Conservation (phyloP, 768 basidiomycete genomes). For the Asterophora lycoperdoides region DNA sequence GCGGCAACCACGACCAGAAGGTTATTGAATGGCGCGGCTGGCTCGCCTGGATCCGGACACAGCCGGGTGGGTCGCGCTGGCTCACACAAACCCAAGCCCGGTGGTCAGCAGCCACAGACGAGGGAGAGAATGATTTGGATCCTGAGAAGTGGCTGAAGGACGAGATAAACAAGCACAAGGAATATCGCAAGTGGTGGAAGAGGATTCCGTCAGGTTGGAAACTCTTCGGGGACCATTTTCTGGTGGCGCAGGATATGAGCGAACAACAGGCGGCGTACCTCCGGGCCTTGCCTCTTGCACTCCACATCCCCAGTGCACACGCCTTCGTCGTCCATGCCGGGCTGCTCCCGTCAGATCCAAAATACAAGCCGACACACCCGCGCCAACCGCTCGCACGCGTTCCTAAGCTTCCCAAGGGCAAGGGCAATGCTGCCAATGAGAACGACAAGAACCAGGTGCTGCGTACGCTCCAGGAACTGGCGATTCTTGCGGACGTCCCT, state of each 20-base stretch:
- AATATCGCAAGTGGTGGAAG: conserved; percentile 38
- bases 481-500: conserved; percentile 61
- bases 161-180: conserved; percentile 24
- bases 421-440: conserved; percentile 11
- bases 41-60: conserved; percentile 68
- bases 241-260: conserved; percentile 66
- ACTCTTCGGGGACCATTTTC: conserved; percentile 73
- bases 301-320: conserved; percentile 75
- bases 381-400: conserved; percentile 69
- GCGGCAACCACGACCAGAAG: conserved; percentile 93
- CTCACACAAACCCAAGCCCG: conserved; percentile 43
- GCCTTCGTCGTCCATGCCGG: conserved; percentile 82
- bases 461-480: conserved; percentile 61
- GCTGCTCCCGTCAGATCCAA: conserved; percentile 68
- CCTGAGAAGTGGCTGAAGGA: conserved; percentile 31
- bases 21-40: conserved; percentile 88
- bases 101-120: conserved; percentile 30
- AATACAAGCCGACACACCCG: conserved; percentile 39
- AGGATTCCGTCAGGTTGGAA: conserved; percentile 67
- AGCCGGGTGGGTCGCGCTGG: conserved; percentile 51
- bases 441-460: conserved; percentile 31
- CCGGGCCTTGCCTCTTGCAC: conserved; percentile 61
- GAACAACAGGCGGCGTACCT: conserved; percentile 66
- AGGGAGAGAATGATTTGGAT: conserved; percentile 33
- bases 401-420: conserved; percentile 33